Evolutionary conservation across 306 rosid genomes (phyloP).

Genomic region (Psophocarpus tetragonolobus): DNA sequence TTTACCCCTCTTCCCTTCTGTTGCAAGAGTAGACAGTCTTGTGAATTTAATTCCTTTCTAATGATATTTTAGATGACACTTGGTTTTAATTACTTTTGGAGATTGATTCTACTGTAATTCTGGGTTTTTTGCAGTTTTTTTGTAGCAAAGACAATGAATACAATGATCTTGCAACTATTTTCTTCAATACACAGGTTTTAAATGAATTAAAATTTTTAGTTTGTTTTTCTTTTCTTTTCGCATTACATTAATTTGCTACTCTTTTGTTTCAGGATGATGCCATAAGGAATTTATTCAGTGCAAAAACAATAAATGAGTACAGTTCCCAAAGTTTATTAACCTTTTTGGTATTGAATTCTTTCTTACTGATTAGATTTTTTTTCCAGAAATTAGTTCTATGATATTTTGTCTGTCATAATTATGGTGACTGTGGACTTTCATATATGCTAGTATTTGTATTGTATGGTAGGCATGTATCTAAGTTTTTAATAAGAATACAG

Average conservation of each 20-base stretch:
- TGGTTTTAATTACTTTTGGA: slow-evolving; percentile 23
- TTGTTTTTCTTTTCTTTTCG: slow-evolving; percentile 24
- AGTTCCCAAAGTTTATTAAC: slow-evolving; percentile 93
- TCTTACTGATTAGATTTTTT: slow-evolving; percentile 25
- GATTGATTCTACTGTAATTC: slow-evolving; percentile 33
- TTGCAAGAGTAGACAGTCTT: neutral
- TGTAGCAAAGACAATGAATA: slow-evolving; percentile 91
- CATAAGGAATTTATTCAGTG: slow-evolving; percentile 96
- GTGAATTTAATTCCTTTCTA: slow-evolving; percentile 25
- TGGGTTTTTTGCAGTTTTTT: slow-evolving; percentile 61
- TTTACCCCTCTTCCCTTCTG: neutral
- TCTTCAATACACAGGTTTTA: slow-evolving; percentile 93
- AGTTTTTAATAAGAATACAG: slow-evolving; percentile 13
- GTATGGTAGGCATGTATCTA: slow-evolving; percentile 19
- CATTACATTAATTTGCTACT: slow-evolving; percentile 23
- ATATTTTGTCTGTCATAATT: slow-evolving; percentile 23
- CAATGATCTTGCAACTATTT: slow-evolving; percentile 97
- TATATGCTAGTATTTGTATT: slow-evolving; percentile 22
- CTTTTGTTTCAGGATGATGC: slow-evolving; percentile 89
- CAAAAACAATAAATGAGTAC: slow-evolving; percentile 93
- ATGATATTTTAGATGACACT: slow-evolving; percentile 8
- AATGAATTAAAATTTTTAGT: slow-evolving; percentile 14
- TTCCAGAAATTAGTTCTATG: neutral
- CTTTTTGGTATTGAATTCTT: slow-evolving; percentile 73
- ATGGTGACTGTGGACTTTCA: neutral